Evolutionary conservation across 106 monocot genomes (phyloP), one percentile per base, ranked within the genome.

Genomic region (Dendrobium catenatum): DNA sequence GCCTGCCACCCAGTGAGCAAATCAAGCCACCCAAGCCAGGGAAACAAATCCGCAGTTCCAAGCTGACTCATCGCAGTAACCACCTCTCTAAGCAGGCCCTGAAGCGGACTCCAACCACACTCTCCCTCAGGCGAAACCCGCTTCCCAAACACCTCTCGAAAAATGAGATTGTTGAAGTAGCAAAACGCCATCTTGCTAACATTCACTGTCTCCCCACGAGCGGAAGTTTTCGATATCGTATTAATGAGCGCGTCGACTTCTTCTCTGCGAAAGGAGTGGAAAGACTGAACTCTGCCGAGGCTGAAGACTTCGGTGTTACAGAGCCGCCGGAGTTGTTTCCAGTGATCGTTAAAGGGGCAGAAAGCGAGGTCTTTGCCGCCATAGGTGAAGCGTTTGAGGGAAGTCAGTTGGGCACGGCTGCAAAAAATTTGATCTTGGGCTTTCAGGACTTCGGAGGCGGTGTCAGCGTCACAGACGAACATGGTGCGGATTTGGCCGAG

Each of bases 261-360:
- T 16, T 66, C 22, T 24, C 24, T 24, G 7, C n/a, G 20, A 6
- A 66, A 8, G 16, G 64, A 22, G 64, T 6, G 22, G 64, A 66
- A 66, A 8, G 64, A 66, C 64, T 66, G 64, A 8, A 66, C 64
- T 16, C 20, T 66, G 4, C 24, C 3, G 0, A 6, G 22, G 64
- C n/a, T 66, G 64, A 66, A 16, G 24, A 66, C 13, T 5, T 66
- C 13, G 4, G 5, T 3, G 22, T 13, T 24, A 16, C 64, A 22
- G 64, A 55, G 42, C 16, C 49, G 22, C 59, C 78, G 61, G n/a
- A 78, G 20, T n/a, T 82, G 80, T 31, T 88, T 40, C 91, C 91
- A 91, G 26, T 83, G 80, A 42, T 84, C 82, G 40, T 82, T 78
- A 73, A 88, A 88, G 9, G 86, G 86, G 3, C 82, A 42, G 79